Conservation (phyloP, 2,329 filamentous ascomycete genomes). For the Xylariaceae sp. region DNA sequence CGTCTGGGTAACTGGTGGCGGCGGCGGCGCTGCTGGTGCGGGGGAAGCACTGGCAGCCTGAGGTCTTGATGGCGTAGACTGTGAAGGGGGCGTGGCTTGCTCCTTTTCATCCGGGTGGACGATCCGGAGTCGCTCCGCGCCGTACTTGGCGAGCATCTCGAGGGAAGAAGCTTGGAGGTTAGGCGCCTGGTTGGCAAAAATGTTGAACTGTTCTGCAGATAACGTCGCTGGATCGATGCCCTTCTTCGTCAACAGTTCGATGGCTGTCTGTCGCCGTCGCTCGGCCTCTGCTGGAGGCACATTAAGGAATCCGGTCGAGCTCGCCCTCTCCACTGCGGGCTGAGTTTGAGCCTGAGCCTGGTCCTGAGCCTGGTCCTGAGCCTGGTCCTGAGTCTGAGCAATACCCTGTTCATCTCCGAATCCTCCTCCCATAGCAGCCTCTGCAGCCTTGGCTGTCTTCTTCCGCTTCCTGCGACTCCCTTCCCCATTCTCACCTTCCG, state of each 20-base stretch:
- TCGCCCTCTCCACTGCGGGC: constrained; percentile 10
- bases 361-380: constrained; percentile 8
- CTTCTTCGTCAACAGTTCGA: constrained; percentile 40
- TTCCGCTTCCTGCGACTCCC: constrained; percentile 25
- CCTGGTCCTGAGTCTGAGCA: constrained; percentile 10
- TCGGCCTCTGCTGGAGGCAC: constrained; percentile 43
- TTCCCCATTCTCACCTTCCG: constrained; percentile 26
- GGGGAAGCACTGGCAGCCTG: constrained; percentile 15
- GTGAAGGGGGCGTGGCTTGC: constrained; percentile 23
- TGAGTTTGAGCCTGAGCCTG: constrained; percentile 15
- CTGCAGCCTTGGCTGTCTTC: constrained; percentile 23
- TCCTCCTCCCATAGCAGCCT: constrained; percentile 15
- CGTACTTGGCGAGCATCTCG: constrained; percentile 51
- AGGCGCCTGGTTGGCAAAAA: constrained; percentile 55
- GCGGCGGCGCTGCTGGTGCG: constrained; percentile 8
- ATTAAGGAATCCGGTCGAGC: constrained; percentile 33
- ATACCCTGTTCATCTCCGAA: constrained; percentile 6
- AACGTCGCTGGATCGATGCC: constrained; percentile 48
- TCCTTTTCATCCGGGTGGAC: constrained; percentile 45
- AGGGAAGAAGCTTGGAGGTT: constrained; percentile 50
- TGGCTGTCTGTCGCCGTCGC: constrained; percentile 45
- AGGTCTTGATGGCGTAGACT: constrained; percentile 21
- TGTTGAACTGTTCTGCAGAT: constrained; percentile 51
- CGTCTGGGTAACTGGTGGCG: constrained; percentile 19
- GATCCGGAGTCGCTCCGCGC: constrained; percentile 52